A percentile compares a stretch with the other conserved stretches of the same genome.
Conservation (phyloP, 192 early-diverging fungal genomes). For the Linnemannia hyalina region DNA sequence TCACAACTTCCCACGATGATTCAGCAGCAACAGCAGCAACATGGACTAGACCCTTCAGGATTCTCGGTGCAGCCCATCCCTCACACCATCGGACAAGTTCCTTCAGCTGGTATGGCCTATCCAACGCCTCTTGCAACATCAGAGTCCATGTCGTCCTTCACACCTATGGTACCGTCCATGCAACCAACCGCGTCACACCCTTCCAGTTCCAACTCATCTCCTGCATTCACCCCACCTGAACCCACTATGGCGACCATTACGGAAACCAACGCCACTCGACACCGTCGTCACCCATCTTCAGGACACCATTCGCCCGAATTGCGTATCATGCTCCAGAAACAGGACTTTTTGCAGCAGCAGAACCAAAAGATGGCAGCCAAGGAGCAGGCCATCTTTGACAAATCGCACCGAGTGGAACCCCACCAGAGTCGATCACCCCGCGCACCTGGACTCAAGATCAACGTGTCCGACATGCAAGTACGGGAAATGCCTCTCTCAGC, state of each 20-base stretch:
- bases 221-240: conserved; percentile 32
- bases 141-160: conserved; percentile 41
- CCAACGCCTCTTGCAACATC: conserved; percentile 31
- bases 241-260: not conserved
- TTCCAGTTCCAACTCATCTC: conserved; percentile 23
- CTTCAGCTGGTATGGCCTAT: conserved; percentile 22
- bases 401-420: conserved; percentile 28
- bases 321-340: conserved; percentile 41
- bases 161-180: conserved; percentile 48
- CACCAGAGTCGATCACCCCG: conserved; percentile 47
- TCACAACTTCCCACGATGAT: conserved; percentile 7
- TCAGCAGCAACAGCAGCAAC: not conserved
- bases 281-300: conserved; percentile 53
- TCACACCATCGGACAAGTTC: not conserved
- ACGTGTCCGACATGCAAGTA: conserved; percentile 36
- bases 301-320: conserved; percentile 50
- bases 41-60: conserved; percentile 17
- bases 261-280: conserved; percentile 23
- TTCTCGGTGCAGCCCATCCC: conserved; percentile 6
- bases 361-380: conserved; percentile 45
- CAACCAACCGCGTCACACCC: conserved; percentile 35
- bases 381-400: conserved; percentile 22
- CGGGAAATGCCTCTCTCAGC: conserved; percentile 34
- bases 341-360: conserved; percentile 45
- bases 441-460: conserved; percentile 35